These are phyloP conservation scores for Cercospora sp. DNA, from an alignment of 2,329 filamentous ascomycete genomes.

Conservation along the genomic window DNA sequence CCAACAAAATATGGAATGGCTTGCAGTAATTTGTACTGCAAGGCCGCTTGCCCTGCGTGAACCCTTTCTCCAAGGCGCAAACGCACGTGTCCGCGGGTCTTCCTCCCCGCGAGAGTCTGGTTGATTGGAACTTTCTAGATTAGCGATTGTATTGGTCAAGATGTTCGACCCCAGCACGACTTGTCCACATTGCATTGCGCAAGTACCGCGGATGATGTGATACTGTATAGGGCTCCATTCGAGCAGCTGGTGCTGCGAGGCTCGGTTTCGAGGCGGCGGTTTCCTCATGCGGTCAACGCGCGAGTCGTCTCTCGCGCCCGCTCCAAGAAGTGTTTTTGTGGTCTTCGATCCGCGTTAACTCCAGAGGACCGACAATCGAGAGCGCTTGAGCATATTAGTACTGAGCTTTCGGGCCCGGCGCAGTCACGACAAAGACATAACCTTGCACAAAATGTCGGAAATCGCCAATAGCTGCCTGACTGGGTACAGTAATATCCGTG, in stretches of 20 bases:
- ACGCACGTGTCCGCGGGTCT: constrained; percentile 9
- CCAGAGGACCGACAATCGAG: neutral
- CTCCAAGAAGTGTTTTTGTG: neutral
- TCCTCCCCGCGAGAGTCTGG: constrained; percentile 3
- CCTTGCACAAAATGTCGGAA: neutral
- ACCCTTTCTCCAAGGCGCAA: constrained; percentile 3
- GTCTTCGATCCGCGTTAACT: neutral
- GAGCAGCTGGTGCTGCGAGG: neutral
- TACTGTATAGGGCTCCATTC: neutral
- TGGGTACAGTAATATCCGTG: neutral
- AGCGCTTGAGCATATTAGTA: neutral
- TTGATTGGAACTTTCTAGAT: constrained; percentile 7
- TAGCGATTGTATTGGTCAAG: neutral
- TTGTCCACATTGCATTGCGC: neutral
- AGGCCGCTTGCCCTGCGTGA: constrained; percentile 14
- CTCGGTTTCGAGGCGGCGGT: neutral
- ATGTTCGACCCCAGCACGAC: neutral
- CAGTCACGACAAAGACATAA: neutral
- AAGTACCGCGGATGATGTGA: neutral
- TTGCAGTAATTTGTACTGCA: neutral
- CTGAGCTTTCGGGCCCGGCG: neutral
- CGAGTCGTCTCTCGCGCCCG: neutral
- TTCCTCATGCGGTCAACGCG: neutral
- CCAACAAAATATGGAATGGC: neutral
- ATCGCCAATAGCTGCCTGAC: neutral